These are phyloP conservation scores for Perilla frutescens DNA, from an alignment of 257 asterid species.

Conservation along the genomic window DNA sequence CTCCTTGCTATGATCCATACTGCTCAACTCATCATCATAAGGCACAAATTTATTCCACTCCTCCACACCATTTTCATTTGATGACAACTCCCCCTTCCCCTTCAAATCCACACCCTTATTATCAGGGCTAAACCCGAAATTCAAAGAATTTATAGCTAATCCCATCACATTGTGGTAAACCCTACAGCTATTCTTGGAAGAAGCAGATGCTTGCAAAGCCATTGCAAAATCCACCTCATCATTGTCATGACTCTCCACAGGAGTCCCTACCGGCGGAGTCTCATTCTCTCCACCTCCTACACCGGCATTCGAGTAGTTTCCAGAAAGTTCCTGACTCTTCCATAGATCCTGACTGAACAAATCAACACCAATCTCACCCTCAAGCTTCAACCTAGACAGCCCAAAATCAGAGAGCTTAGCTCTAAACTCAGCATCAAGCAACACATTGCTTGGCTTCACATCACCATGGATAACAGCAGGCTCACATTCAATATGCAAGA, in stretches of 20 bases:
- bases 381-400: conserved; percentile 84
- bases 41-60: conserved; percentile 53
- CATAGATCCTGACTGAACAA: conserved; percentile 80
- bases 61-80: conserved; percentile 47
- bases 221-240: conserved; percentile 95
- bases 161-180: conserved; percentile 56
- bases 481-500: conserved; percentile 86
- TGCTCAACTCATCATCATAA: conserved; percentile 60
- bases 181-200: conserved; percentile 56
- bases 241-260: conserved; percentile 62
- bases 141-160: conserved; percentile 47
- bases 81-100: conserved; percentile 70
- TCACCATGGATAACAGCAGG: conserved; percentile 98
- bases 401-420: conserved; percentile 99
- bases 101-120: conserved; percentile 44
- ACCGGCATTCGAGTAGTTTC: conserved; percentile 53
- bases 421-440: conserved; percentile 75
- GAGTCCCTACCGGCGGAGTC: conserved; percentile 61
- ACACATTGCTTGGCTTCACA: conserved; percentile 96
- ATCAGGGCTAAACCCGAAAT: conserved; percentile 41
- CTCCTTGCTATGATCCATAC: conserved; percentile 59
- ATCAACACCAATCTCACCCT: conserved; percentile 76
- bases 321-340: conserved; percentile 82
- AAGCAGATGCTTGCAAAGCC: conserved; percentile 89
- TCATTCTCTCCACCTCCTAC: conserved; percentile 52